phyloP scores from a whole-genome alignment of 2,329 filamentous ascomycete genomes.

The Aspergillus ochraceoroseus region DNA sequence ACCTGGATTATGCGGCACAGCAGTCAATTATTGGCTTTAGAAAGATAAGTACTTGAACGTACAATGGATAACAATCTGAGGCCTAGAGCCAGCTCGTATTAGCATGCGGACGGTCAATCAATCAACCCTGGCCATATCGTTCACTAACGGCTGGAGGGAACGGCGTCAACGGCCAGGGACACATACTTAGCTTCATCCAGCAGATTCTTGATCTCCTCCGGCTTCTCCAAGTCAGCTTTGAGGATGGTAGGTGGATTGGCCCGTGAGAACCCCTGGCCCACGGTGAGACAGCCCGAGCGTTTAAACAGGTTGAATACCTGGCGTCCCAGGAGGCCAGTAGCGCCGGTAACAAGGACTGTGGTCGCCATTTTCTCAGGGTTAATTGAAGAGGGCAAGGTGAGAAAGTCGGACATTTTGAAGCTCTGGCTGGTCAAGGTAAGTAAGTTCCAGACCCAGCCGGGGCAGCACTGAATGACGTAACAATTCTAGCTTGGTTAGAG shows the following conservation, averaged over 20 bases:
- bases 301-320: constrained; percentile 70
- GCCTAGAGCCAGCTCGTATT: constrained; percentile 45
- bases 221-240: constrained; percentile 50
- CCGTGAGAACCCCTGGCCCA: constrained; percentile 68
- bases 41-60: constrained; percentile 29
- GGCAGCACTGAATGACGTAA: constrained; percentile 20
- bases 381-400: constrained; percentile 8
- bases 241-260: constrained; percentile 65
- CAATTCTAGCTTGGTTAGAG: not conserved
- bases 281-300: constrained; percentile 61
- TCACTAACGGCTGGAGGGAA: not conserved
- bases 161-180: not conserved
- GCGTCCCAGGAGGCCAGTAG: constrained; percentile 75
- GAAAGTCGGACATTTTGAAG: constrained; percentile 6
- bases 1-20: constrained; percentile 46
- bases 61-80: constrained; percentile 78
- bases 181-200: constrained; percentile 52
- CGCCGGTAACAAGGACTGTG: constrained; percentile 72
- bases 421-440: constrained; percentile 1
- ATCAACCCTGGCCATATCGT: not conserved
- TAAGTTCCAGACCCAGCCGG: constrained; percentile 9
- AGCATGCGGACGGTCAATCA: constrained; percentile 1
- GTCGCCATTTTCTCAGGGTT: constrained; percentile 33
- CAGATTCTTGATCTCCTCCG: constrained; percentile 43
- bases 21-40: constrained; percentile 12